phyloP scores from a whole-genome alignment of 225 moss, liverwort and hornwort species.

The Pseudoscleropodium purum region DNA sequence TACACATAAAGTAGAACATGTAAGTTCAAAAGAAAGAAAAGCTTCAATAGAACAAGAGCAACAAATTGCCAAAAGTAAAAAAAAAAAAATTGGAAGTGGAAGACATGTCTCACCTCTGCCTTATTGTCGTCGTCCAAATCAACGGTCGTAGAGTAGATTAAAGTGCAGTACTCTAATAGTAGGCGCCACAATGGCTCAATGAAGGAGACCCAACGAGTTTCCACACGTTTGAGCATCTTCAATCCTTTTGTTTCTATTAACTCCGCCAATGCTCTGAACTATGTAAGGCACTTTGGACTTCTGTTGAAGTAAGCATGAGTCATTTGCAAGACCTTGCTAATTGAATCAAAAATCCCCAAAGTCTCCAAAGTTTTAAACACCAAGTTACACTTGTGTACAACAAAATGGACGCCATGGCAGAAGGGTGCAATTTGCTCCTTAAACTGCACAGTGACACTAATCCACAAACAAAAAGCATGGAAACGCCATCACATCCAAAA shows the following conservation, averaged over 20 bases:
- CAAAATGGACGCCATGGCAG: not conserved
- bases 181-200: accelerated
- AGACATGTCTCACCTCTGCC: not conserved
- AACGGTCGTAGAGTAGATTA: accelerated
- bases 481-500: too few relatives aligned
- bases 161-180: accelerated
- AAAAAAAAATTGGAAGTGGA: too few relatives aligned
- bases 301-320: not conserved
- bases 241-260: not conserved
- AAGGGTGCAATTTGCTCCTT: accelerated
- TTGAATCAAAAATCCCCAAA: not conserved
- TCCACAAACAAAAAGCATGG: accelerated
- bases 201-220: not conserved
- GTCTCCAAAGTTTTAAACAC: accelerated
- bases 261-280: accelerated
- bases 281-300: accelerated
- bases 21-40: too few relatives aligned
- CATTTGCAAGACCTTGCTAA: not conserved
- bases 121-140: accelerated
- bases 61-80: too few relatives aligned
- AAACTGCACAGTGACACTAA: accelerated
- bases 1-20: too few relatives aligned
- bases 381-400: not conserved
- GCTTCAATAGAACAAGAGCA: not conserved
- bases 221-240: not conserved